Percentiles rank a stretch among this genome's conserved stretches.
Evolutionary conservation across 2,329 filamentous ascomycete genomes (phyloP).

Genomic region (Periconia digitata): DNA sequence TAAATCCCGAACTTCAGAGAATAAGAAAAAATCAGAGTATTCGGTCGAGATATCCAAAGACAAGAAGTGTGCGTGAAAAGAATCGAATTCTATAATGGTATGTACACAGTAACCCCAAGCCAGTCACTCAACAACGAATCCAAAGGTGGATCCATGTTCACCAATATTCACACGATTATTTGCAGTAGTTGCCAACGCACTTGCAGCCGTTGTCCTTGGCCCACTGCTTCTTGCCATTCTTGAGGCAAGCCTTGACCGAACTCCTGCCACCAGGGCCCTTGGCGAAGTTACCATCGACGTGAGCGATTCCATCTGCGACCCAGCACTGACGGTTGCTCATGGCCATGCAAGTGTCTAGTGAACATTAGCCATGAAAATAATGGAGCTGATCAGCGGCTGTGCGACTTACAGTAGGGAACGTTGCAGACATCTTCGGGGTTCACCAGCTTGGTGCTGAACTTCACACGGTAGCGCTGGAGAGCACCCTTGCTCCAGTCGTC

Average conservation of each 20-base stretch:
- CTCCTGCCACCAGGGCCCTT: neutral
- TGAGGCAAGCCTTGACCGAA: neutral
- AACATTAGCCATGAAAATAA: neutral
- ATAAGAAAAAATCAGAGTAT: too few species aligned
- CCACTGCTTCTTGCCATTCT: neutral
- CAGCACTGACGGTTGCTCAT: conserved; percentile 1
- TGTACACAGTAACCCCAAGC: too few species aligned
- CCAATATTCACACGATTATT: too few species aligned
- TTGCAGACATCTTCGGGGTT: neutral
- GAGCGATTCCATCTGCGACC: neutral
- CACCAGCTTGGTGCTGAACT: neutral
- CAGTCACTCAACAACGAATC: too few species aligned
- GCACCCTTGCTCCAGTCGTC: neutral
- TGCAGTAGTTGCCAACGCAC: neutral
- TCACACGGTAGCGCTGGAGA: neutral
- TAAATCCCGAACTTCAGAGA: too few species aligned
- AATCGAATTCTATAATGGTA: too few species aligned
- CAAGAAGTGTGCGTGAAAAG: too few species aligned
- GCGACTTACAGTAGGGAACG: neutral
- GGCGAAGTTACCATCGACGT: neutral
- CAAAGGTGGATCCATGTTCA: too few species aligned
- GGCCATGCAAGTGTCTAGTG: neutral
- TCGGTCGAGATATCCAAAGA: too few species aligned
- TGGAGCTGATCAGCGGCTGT: neutral
- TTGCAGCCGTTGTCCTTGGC: conserved; percentile 2